Evolutionary conservation across 108 stramenopile genomes (phyloP).

Genomic region (Cyclotella baltica): DNA sequence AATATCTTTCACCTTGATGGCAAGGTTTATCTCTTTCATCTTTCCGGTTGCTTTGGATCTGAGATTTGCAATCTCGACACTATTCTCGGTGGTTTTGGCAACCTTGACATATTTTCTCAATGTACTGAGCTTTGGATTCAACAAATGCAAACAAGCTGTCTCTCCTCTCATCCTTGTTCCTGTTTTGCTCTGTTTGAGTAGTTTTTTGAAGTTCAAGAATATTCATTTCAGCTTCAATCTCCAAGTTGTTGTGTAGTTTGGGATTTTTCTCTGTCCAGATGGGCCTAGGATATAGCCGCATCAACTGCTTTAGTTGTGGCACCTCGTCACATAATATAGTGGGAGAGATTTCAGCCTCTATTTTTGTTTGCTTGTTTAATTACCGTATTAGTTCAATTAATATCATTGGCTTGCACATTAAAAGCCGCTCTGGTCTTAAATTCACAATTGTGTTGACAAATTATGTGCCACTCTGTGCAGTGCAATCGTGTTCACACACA

Average conservation of each 20-base stretch:
- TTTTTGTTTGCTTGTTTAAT: too few relatives aligned
- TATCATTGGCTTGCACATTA: too few relatives aligned
- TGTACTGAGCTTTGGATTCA: constrained; percentile 35
- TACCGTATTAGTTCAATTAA: too few relatives aligned
- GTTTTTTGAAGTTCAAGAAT: constrained; percentile 27
- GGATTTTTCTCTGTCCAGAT: constrained; percentile 20
- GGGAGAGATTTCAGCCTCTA: too few relatives aligned
- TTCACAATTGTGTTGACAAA: too few relatives aligned
- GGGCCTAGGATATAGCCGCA: constrained; percentile 12
- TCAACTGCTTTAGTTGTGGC: constrained; percentile 14
- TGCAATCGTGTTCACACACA: too few relatives aligned
- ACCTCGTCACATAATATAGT: not conserved
- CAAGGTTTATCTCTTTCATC: constrained; percentile 20
- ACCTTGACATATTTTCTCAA: constrained; percentile 26
- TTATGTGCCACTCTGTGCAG: too few relatives aligned
- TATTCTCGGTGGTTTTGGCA: constrained; percentile 36
- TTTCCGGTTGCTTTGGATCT: constrained; percentile 29
- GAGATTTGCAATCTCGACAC: constrained; percentile 20
- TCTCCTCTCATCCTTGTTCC: constrained; percentile 41
- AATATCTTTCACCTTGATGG: constrained; percentile 51
- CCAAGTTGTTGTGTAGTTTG: constrained; percentile 28
- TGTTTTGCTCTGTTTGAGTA: constrained; percentile 30
- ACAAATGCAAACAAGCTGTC: constrained; percentile 25
- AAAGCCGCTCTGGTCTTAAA: too few relatives aligned
- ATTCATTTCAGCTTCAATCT: constrained; percentile 25